Conservation (phyloP, 1,284 basidiomycete species). For the Somion occarium region DNA sequence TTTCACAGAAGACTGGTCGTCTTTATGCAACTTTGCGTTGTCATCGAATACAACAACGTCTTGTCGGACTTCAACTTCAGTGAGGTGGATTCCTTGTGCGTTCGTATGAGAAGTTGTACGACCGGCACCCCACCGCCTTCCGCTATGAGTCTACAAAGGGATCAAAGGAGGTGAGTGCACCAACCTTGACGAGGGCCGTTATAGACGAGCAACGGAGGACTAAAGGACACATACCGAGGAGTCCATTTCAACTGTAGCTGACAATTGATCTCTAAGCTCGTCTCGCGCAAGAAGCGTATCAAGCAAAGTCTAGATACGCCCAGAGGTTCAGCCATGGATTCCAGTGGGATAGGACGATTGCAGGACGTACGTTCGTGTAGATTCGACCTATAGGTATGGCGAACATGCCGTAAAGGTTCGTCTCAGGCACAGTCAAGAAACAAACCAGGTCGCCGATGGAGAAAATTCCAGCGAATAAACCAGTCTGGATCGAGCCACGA, state of each 20-base stretch:
- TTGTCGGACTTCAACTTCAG: constrained; percentile 12
- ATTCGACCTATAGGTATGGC: constrained; percentile 40
- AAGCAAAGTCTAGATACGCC: constrained; percentile 12
- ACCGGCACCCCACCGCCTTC: constrained; percentile 2
- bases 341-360: neutral
- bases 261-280: constrained; percentile 12
- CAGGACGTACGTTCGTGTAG: constrained; percentile 36
- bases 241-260: constrained; percentile 11
- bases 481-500: constrained; percentile 43
- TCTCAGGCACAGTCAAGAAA: constrained; percentile 28
- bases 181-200: neutral
- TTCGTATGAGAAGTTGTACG: constrained; percentile 5
- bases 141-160: neutral
- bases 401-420: constrained; percentile 40
- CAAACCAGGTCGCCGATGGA: constrained; percentile 38
- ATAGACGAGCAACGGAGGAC: neutral
- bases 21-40: neutral
- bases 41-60: constrained; percentile 12
- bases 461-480: constrained; percentile 40
- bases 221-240: constrained; percentile 5
- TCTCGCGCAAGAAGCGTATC: constrained; percentile 14
- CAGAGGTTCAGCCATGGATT: too few relatives aligned
- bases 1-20: neutral
- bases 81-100: constrained; percentile 8
- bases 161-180: neutral